Evolutionary conservation across 2,329 filamentous ascomycete species (phyloP), one percentile per base, ranked within the genome.

Genomic region (Ilyonectria sp.): DNA sequence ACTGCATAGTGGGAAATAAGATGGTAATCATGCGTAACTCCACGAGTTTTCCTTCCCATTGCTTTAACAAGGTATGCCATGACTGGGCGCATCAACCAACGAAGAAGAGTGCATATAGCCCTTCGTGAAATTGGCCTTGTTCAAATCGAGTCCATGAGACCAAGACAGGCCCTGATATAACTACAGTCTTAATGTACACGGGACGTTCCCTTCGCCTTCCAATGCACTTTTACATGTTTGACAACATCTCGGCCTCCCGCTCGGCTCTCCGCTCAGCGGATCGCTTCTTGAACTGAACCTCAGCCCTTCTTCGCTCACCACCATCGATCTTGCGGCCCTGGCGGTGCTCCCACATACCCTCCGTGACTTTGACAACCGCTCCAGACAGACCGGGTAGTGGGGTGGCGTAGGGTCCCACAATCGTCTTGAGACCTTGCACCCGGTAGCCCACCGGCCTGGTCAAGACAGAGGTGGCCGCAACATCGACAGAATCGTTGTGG

Each of bases 321-420:
- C 96, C 96, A 82, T 98, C 95, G 73, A 99, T 91, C 91, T 98
- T 98, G 77, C 90, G 90, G 31, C 96, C 95, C 76, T 91, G 88
- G 79, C 88, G 91, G 76, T 94, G 87, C 85, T 98, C 95, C 96
- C 95, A 98, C 85, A 98, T 92, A 10, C 95, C 94, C 80, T 98
- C 95, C 63, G 91, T 90, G 23, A 93, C 87, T 70, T 86, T 86
- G 73, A 98, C 86, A 58, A 86, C 85, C 11, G 91, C 93, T 9
- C 89, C 90, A 46, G 84, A 83, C 1, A 89, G 87, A 1, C 88
- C 89, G 80, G 92, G 91, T 31, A 95, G 78, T 5, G 90, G 89
- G 77, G 91, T 85, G 6, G 94, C 88, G 75, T 91, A 92, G 2
- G 93, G 93, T 0, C 95, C 95, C 23, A 86, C 86, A 72, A 98